phyloP scores from a whole-genome alignment of 192 early-diverging fungal genomes.

The Geranomyces variabilis region DNA sequence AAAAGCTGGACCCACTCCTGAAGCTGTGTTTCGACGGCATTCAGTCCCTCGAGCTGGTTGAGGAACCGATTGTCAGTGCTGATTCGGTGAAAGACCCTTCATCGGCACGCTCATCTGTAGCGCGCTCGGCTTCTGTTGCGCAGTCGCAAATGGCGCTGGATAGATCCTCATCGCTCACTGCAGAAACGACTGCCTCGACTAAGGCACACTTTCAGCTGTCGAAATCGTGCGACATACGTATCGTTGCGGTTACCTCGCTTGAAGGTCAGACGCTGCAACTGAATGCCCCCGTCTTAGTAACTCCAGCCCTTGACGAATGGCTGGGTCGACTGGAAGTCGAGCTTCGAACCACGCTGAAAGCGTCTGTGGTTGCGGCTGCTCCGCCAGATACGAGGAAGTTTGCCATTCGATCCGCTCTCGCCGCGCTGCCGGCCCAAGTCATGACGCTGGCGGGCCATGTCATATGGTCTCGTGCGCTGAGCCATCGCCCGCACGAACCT shows the following conservation, averaged over 20 bases:
- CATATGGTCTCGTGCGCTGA: conserved; percentile 5
- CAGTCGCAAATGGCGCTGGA: background rate
- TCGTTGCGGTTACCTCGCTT: conserved; percentile 5
- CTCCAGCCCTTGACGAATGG: conserved; percentile 19
- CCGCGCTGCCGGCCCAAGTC: conserved; percentile 7
- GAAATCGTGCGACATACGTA: background rate
- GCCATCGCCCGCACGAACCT: background rate
- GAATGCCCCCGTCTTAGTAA: background rate
- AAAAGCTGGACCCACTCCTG: background rate
- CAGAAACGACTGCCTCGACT: background rate
- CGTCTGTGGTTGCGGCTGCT: background rate
- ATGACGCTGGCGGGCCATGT: conserved; percentile 1
- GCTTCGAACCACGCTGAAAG: background rate
- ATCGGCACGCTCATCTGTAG: background rate
- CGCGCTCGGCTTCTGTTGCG: background rate
- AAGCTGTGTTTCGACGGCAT: conserved; percentile 14
- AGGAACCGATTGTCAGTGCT: background rate
- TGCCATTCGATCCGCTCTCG: background rate
- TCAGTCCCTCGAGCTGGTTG: background rate
- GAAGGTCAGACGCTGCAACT: conserved; percentile 19
- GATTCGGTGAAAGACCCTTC: background rate
- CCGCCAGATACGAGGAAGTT: background rate
- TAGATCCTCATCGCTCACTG: too few species aligned
- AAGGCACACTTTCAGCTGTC: background rate
- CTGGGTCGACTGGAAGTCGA: conserved; percentile 1